A percentile compares a stretch with the other conserved stretches of the same genome.
These are phyloP conservation scores for Hypoxylon crocopeplum DNA, from an alignment of 495 filamentous ascomycete species.

Conservation along the genomic window DNA sequence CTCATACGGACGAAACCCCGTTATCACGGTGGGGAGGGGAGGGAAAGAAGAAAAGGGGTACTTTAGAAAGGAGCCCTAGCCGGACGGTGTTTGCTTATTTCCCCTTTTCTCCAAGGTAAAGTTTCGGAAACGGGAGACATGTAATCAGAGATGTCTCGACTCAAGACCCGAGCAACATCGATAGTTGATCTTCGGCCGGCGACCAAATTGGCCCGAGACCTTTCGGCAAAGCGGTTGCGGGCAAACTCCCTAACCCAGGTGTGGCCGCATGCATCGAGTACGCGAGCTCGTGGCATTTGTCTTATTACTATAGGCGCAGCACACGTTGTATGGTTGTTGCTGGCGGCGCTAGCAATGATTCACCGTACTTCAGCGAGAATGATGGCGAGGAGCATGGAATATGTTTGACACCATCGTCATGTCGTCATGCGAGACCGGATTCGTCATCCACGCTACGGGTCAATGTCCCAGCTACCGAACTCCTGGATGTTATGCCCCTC, in stretches of 20 bases:
- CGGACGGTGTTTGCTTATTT: conserved; percentile 24
- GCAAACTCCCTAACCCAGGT: conserved; percentile 25
- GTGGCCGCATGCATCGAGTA: conserved; percentile 20
- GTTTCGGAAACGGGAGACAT: conserved; percentile 32
- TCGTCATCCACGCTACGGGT: conserved; percentile 16
- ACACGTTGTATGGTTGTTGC: conserved; percentile 18
- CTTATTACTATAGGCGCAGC: conserved; percentile 20
- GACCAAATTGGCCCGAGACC: conserved; percentile 34
- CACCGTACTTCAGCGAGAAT: conserved; percentile 1
- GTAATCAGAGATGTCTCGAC: conserved; percentile 31
- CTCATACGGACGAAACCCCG: conserved; percentile 1
- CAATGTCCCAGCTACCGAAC: conserved; percentile 17
- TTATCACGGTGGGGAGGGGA: not conserved
- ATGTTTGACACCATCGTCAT: conserved; percentile 17
- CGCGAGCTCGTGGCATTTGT: conserved; percentile 35
- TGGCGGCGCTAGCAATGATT: conserved; percentile 7
- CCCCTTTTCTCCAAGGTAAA: conserved; percentile 8
- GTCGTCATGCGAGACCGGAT: conserved; percentile 28
- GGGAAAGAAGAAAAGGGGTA: not conserved
- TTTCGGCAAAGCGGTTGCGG: conserved; percentile 30
- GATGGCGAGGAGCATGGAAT: conserved; percentile 7
- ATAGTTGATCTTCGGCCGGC: conserved; percentile 7
- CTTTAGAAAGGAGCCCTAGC: not conserved
- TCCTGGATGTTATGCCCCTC: conserved; percentile 16
- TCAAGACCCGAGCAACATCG: conserved; percentile 12